phyloP scores from a whole-genome alignment of 306 rosid species.

The Trifolium subterraneum region DNA sequence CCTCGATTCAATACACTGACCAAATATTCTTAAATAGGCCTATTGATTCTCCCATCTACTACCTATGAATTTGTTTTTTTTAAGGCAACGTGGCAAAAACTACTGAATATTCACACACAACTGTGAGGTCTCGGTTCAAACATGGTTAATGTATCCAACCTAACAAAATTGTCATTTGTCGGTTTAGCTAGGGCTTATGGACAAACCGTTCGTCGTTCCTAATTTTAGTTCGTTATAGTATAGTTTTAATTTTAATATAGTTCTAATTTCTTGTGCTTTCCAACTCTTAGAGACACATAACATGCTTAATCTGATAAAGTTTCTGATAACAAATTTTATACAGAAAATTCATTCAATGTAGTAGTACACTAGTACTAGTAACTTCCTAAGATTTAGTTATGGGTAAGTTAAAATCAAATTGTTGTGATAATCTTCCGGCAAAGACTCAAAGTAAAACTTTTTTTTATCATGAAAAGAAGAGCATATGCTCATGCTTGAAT shows the following conservation, averaged over 20 bases:
- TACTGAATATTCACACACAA: too few relatives aligned
- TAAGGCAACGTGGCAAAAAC: background rate
- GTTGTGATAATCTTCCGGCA: background rate
- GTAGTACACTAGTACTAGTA: too few relatives aligned
- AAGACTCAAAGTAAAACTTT: background rate
- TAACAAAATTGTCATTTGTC: too few relatives aligned
- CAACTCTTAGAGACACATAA: slow-evolving; percentile 25
- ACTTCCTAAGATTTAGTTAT: background rate
- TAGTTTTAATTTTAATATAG: background rate
- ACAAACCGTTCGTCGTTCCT: too few relatives aligned
- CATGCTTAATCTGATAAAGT: slow-evolving; percentile 11
- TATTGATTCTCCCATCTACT: slow-evolving; percentile 28
- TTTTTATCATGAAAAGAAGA: slow-evolving; percentile 24
- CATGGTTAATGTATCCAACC: too few relatives aligned
- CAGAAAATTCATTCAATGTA: slow-evolving; percentile 3
- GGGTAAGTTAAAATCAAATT: background rate
- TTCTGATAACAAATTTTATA: background rate
- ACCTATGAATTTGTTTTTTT: slow-evolving; percentile 19
- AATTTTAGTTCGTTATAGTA: too few relatives aligned
- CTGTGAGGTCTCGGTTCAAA: too few relatives aligned
- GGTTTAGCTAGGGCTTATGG: too few relatives aligned
- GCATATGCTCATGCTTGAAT: background rate
- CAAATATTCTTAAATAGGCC: slow-evolving; percentile 34
- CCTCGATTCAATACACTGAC: slow-evolving; percentile 38
- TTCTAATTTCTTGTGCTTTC: slow-evolving; percentile 24